Conservation (phyloP, 164 flowering plant species). For the Sedum album region DNA sequence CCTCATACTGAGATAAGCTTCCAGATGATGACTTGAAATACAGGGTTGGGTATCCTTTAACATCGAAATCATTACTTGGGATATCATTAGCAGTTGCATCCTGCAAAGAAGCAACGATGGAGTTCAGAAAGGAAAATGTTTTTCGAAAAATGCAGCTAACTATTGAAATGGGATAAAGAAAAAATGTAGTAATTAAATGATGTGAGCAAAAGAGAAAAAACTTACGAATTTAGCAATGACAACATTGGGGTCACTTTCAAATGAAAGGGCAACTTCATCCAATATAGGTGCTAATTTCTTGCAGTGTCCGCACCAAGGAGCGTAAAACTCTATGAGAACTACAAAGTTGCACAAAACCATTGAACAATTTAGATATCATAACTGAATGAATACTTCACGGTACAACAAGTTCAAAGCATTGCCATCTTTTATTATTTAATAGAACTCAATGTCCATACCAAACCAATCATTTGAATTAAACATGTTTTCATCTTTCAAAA, state of each 20-base stretch:
- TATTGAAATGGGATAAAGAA: background rate
- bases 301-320: constrained; percentile 99
- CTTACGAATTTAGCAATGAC: constrained; percentile 90
- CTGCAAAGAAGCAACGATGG: constrained; percentile 21
- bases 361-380: background rate
- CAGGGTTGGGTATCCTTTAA: constrained; percentile 78
- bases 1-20: constrained; percentile 46
- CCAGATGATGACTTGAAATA: constrained; percentile 71
- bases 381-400: background rate
- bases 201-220: background rate
- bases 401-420: background rate
- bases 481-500: constrained; percentile 1
- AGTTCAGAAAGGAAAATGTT: background rate
- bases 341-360: constrained; percentile 11
- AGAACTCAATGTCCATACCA: too few relatives aligned
- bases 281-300: constrained; percentile 78
- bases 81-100: constrained; percentile 88
- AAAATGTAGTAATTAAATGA: background rate
- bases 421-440: background rate
- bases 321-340: constrained; percentile 90
- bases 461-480: background rate
- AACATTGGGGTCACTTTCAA: constrained; percentile 50
- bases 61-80: constrained; percentile 45
- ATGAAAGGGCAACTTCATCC: constrained; percentile 86
- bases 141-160: background rate